These are phyloP conservation scores for Coleophoma cylindrospora DNA, from an alignment of 2,329 filamentous ascomycete genomes.

Conservation along the genomic window DNA sequence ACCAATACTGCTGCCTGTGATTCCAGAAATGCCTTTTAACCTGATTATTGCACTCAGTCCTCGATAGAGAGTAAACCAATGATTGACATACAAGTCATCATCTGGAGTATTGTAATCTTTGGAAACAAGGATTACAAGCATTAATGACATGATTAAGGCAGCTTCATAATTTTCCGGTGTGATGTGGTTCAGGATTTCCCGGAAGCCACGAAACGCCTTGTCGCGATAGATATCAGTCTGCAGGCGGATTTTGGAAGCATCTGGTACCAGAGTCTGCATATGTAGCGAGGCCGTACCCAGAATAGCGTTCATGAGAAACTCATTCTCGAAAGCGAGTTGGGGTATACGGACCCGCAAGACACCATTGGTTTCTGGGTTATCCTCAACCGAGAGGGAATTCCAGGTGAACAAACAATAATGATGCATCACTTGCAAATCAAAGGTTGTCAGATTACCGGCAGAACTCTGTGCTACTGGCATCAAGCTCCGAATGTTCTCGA, in stretches of 20 bases:
- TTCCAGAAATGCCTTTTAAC: not conserved
- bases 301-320: slow-evolving; percentile 20
- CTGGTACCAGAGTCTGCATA: slow-evolving; percentile 13
- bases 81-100: slow-evolving; percentile 16
- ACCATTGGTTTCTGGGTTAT: slow-evolving; percentile 3
- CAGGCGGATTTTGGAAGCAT: slow-evolving; percentile 4
- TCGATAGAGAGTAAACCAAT: slow-evolving; percentile 20
- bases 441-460: slow-evolving; percentile 11
- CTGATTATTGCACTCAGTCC: slow-evolving; percentile 14
- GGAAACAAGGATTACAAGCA: slow-evolving; percentile 19
- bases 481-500: slow-evolving; percentile 1
- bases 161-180: slow-evolving; percentile 17
- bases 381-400: slow-evolving; percentile 10
- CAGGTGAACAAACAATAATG: slow-evolving; percentile 21
- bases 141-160: slow-evolving; percentile 18
- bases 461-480: slow-evolving; percentile 9
- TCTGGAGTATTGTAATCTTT: slow-evolving; percentile 7
- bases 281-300: slow-evolving; percentile 23
- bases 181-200: slow-evolving; percentile 13
- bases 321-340: slow-evolving; percentile 22
- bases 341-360: slow-evolving; percentile 16
- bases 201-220: slow-evolving; percentile 17
- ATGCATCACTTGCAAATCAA: slow-evolving; percentile 21
- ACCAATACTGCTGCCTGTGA: slow-evolving; percentile 6
- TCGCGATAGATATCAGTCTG: slow-evolving; percentile 18